Base-by-base conservation (phyloP, 2,329 filamentous ascomycete species). In the Chaetomium sp. region DNA sequence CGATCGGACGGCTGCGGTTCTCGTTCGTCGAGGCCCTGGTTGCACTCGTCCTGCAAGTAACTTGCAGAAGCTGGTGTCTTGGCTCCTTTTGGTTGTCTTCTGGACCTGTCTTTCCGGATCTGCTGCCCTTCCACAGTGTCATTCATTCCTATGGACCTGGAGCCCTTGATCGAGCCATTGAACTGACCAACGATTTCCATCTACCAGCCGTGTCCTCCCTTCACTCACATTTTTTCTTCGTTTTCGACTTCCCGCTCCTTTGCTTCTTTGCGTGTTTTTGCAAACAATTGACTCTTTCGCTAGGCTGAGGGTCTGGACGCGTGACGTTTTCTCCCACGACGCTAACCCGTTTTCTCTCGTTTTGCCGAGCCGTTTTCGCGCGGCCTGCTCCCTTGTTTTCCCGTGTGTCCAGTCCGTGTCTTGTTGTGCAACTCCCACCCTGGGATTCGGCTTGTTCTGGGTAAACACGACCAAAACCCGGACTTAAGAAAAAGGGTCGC, bases 231-330 rank as follows among this genome's bases (percentile, higher is more conserved):
- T 37, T 34, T 42, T 46, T 50, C 43, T 53, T 45, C 33, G 3
- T 14, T 49, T 4, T 12, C 7, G 5, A 10, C 11, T 54, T 37
- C 19, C 19, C 19, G 19, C 19, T 27, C 19, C 19, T 27, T 49
- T 49, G 38, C 34, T 54, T 44, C 47, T 46, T 40, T 27, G 19
- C 19, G 38, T 6, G 48, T 50, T 56, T 61, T 58, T 54, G 59
- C 57, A 49, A 56, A 10, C 47, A 34, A 33, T 49, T 35, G 27
- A 49, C 38, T 49, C 44, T 45, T 35, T 12, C 41, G 9, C 19
- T 11, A 5, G 8, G 6, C 48, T 38, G 36, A 8, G 40, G 12
- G 12, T 33, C 19, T n/a, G 51, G 47, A 41, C 41, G 40, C 41
- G 54, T 35, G 37, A 52, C 55, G 19, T 27, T 47, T 49, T 34